These are phyloP conservation scores for Lactarius evosmus DNA, from an alignment of 768 basidiomycete species.

Conservation along the genomic window DNA sequence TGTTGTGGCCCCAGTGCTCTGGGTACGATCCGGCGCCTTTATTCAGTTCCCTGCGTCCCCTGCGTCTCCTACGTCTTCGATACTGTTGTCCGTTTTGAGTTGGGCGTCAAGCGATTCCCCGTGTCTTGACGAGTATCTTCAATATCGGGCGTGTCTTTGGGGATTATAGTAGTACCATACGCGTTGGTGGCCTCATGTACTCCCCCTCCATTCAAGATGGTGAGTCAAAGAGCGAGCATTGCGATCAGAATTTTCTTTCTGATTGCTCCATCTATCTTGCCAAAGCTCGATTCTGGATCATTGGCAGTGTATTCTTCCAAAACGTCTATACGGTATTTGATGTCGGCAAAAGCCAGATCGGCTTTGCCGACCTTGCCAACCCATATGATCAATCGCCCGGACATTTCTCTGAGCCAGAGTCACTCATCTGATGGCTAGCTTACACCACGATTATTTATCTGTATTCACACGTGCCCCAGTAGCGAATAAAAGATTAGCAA, in stretches of 20 bases:
- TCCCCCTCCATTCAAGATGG: slow-evolving; percentile 7
- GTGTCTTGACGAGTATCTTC: not conserved
- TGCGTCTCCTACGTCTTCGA: not conserved
- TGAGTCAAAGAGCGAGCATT: not conserved
- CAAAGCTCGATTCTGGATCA: slow-evolving; percentile 8
- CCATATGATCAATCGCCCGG: not conserved
- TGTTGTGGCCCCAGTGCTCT: not conserved
- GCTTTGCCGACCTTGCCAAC: slow-evolving; percentile 7
- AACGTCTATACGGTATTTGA: slow-evolving; percentile 15
- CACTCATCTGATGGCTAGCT: not conserved
- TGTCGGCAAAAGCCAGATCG: not conserved
- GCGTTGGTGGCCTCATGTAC: slow-evolving; percentile 6
- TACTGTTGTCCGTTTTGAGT: not conserved
- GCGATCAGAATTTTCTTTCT: not conserved
- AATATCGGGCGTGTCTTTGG: not conserved
- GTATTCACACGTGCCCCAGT: not conserved
- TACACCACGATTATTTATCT: not conserved
- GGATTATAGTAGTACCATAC: not conserved
- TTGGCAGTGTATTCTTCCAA: not conserved
- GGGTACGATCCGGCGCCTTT: not conserved
- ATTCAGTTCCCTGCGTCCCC: slow-evolving; percentile 7
- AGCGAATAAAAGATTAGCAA: not conserved
- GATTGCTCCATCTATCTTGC: not conserved
- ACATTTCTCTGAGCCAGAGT: not conserved
- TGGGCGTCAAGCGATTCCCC: not conserved